Base-by-base conservation (phyloP, 2,329 filamentous ascomycete species). In the Phialemonium atrogriseum region DNA sequence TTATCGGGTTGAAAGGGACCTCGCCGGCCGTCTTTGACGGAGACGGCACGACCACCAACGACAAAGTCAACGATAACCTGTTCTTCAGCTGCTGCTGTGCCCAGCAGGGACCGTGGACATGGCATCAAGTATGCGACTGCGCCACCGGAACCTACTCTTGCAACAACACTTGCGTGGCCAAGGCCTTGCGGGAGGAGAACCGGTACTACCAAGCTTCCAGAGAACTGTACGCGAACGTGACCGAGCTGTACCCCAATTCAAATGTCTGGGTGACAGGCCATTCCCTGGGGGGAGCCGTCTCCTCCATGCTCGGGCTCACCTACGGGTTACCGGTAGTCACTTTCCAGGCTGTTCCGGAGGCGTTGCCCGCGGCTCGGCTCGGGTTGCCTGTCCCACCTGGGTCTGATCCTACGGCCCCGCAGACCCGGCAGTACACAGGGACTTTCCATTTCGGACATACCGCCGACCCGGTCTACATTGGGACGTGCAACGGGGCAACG, bases 21-120 rank as follows among this genome's bases (percentile, higher is more conserved):
- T 84, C 80, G 2, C 76, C 81, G 2, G 89, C 91, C 10, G 79
- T 96, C 4, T 96, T 95, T 51, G 89, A 96, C 54, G 91, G 91
- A n/a, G 84, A 89, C 22, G 89, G 88, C 31, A 96, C 91, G 2
- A 96, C 89, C 1, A 94, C 87, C 16, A 94, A 94, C 45, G 91
- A 98, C 62, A 98, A 98, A 62, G 68, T 88, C 49, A 98, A 96
- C 54, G 91, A 98, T 59, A 98, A 98, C 52, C 68, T 98, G 8
- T 94, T 94, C 59, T 95, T 95, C 62, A 94, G 88, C 51, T 98
- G 91, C 61, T 98, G 91, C 58, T 98, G 91, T 58, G 91, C 78
- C 4, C 87, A 95, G 59, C 88, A 93, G 47, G 87, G 88, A 1
- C 85, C 87, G 42, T 87, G 80, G 61, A 77, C 87, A 11, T 95